Base-by-base conservation (phyloP, 257 asterid species). In the Striga asiatica region DNA sequence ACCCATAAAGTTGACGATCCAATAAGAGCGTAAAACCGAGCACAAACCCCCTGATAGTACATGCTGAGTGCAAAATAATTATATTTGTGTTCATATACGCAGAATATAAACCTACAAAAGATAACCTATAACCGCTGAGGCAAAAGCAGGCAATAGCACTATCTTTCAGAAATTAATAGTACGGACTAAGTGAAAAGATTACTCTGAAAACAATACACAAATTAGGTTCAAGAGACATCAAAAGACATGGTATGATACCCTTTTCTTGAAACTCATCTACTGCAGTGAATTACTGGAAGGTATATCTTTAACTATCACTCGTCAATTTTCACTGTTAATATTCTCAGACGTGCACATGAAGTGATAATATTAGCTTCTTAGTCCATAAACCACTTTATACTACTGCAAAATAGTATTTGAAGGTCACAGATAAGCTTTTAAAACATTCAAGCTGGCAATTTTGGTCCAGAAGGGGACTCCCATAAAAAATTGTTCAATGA, bases 1-100 rank as follows among this genome's bases (percentile, higher is more conserved):
- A 76, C 25, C 93, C 98, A 12, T 91, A 91, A 66, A 91, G 75
- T 71, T 78, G 73, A 43, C 79, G 85, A 71, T 91, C 98, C 70
- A 87, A 58, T 61, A 91, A 71, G 28, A 76, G 62, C 2, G 95
- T 80, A 66, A 91, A 56, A 54, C 93, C 98, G 45, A 91, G 76
- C 62, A 87, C 83, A 65, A 84, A 76, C 69, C 64, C 93, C 82
- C 98, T 87, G 85, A 71, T 61, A 43, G 50, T 64, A 71, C 55
- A 63, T 65, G 66, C 35, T 59, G 52, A 79, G 46, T 23, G 48
- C 58, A 42, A 56, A 63, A 54, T 66, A 52, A 74, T 54, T 42
- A 60, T 24, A 6, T 51, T 41, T 14, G 13, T 12, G 14, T 38
- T 38, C 46, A 38, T 38, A 13, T n/a, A n/a, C n/a, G n/a, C n/a